Base-by-base conservation (phyloP, 106 monocot species). In the Dioscorea dumetorum region DNA sequence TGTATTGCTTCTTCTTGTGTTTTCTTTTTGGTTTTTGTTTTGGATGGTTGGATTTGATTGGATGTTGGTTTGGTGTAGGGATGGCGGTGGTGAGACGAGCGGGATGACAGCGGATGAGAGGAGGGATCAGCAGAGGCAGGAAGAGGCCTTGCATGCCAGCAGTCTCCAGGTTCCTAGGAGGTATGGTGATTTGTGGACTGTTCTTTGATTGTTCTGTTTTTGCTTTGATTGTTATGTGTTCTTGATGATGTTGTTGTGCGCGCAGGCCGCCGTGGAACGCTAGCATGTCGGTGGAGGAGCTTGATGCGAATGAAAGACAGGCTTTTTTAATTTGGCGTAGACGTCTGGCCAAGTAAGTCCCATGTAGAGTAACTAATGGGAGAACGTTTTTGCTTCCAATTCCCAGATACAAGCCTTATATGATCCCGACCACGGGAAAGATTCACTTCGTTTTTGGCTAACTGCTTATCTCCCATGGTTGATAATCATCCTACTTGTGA, bases 101-200 rank as follows among this genome's bases (percentile, higher is more conserved):
- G 69, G 32, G 11, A 71, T 73, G 73, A 73, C 80, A 8, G 22
- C 51, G 3, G 85, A 77, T 41, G 81, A 85, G 79, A 71, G 62
- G 82, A 64, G 56, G 63, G 51, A 63, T 63, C 70, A 76, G 64
- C 84, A 70, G 68, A 80, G 73, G 63, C 76, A 85, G 67, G 91
- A 88, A 77, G 91, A 91, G 72, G 95, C 85, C 20, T 64, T 95
- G 77, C 79, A 95, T 52, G 88, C 95, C 3, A 71, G 74, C 22
- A 91, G 80, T 28, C 85, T 95, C 11, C 79, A 80, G 54, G 91
- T 95, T 58, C 95, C 95, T 10, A 76, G 95, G 20, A 85, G 94
- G 94, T 91, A 50, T 33, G 16, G n/a, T 8, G 12, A 20, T 67
- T 12, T 59, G 21, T 50, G n/a, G n/a, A 22, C 58, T 48, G 33